phyloP scores from a whole-genome alignment of 2,329 filamentous ascomycete genomes.

The Monilinia laxa region DNA sequence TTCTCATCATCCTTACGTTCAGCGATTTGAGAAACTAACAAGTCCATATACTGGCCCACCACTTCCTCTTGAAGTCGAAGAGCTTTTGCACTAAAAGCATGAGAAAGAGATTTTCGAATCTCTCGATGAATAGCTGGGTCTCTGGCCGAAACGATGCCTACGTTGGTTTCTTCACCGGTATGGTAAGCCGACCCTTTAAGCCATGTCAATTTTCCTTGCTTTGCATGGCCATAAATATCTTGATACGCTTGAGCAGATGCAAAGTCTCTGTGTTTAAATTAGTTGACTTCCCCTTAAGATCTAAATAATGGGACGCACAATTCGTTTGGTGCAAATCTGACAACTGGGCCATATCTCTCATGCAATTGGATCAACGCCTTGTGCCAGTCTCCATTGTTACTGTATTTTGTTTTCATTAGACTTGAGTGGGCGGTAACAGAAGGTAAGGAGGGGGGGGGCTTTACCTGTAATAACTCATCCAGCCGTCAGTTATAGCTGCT shows the following conservation, averaged over 20 bases:
- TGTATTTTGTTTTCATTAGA: slow-evolving; percentile 15
- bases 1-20: slow-evolving; percentile 2
- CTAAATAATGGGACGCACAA: no score
- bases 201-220: background rate
- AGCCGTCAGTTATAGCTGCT: slow-evolving; percentile 24
- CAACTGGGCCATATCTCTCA: slow-evolving; percentile 36
- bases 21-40: slow-evolving; percentile 15
- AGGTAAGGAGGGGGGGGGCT: slow-evolving; percentile 3
- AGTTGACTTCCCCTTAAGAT: slow-evolving; percentile 11
- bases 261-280: slow-evolving; percentile 15
- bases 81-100: slow-evolving; percentile 39
- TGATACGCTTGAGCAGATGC: slow-evolving; percentile 14
- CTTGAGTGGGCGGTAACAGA: slow-evolving; percentile 13
- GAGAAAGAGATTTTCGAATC: slow-evolving; percentile 28
- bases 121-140: slow-evolving; percentile 25
- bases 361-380: slow-evolving; percentile 24
- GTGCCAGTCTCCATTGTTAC: no score
- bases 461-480: slow-evolving; percentile 6
- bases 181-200: slow-evolving; percentile 8
- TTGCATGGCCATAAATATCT: slow-evolving; percentile 17
- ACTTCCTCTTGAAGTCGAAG: slow-evolving; percentile 40
- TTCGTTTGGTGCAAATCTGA: slow-evolving; percentile 39
- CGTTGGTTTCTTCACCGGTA: slow-evolving; percentile 1
- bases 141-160: slow-evolving; percentile 19
- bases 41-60: slow-evolving; percentile 24